These are phyloP conservation scores for Penicillium sp. DNA, from an alignment of 2,329 filamentous ascomycete genomes.

Conservation along the genomic window DNA sequence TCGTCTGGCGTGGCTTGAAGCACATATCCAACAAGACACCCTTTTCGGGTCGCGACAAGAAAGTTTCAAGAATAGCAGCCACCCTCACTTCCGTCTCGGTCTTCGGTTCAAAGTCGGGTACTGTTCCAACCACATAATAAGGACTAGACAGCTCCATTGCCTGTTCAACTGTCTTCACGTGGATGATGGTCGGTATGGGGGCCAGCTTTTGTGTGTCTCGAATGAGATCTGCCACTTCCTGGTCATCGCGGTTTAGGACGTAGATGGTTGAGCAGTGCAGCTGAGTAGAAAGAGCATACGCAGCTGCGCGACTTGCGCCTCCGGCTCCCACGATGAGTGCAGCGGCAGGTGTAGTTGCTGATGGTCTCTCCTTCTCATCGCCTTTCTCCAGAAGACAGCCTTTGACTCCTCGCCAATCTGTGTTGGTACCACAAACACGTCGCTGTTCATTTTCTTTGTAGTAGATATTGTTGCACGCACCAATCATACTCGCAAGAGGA, in stretches of 20 bases:
- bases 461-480: conserved; percentile 20
- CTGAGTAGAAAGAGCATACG: conserved; percentile 14
- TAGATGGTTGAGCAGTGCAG: conserved; percentile 16
- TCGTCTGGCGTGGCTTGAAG: conserved; percentile 45
- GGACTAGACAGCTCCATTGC: conserved; percentile 18
- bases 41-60: conserved; percentile 29
- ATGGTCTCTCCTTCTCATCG: conserved; percentile 7
- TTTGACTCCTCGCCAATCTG: conserved; percentile 19
- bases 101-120: conserved; percentile 41
- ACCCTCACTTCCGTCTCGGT: conserved; percentile 33
- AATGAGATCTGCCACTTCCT: conserved; percentile 23
- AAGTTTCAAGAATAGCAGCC: conserved; percentile 28
- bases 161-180: conserved; percentile 11
- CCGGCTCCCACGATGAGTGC: conserved; percentile 19
- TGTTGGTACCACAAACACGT: conserved; percentile 17
- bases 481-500: conserved; percentile 10
- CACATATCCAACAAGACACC: conserved; percentile 48
- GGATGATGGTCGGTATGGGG: conserved; percentile 8
- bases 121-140: conserved; percentile 43
- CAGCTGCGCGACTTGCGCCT: conserved; percentile 19
- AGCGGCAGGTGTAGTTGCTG: conserved; percentile 3
- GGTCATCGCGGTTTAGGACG: conserved; percentile 31
- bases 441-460: conserved; percentile 8
- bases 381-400: conserved; percentile 20
- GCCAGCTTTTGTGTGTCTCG: conserved; percentile 12